Conservation (phyloP, 306 rosid species). For the Dalbergia oliveri region DNA sequence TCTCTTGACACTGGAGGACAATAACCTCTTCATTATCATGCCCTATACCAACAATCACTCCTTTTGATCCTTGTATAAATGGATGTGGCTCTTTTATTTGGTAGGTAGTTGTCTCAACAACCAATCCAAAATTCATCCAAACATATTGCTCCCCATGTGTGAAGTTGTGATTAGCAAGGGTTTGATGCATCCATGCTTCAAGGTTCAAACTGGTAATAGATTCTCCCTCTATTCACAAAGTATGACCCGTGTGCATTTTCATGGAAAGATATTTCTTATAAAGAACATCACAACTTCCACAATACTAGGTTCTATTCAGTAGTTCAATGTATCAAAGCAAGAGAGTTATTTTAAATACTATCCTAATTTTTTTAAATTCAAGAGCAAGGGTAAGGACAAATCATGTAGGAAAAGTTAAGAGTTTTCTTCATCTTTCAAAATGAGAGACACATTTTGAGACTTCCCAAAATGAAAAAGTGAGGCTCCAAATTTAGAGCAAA, state of each 20-base stretch:
- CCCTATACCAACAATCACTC: no score
- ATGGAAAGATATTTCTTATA: neutral
- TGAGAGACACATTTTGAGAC: neutral
- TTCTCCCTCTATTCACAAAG: neutral
- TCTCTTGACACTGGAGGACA: no score
- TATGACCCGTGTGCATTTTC: neutral
- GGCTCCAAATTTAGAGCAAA: neutral
- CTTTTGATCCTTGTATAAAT: no score
- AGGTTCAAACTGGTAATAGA: constrained; percentile 64
- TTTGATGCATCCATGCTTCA: constrained; percentile 81
- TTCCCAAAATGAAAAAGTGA: neutral
- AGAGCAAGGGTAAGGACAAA: neutral
- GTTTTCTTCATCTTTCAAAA: neutral
- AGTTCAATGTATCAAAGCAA: neutral
- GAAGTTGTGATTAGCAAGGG: constrained; percentile 81
- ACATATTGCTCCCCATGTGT: constrained; percentile 68
- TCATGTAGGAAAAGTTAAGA: neutral
- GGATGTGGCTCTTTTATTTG: no score
- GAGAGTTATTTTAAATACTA: neutral
- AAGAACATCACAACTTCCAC: neutral
- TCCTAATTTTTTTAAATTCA: neutral
- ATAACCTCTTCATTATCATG: no score
- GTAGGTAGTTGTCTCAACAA: neutral
- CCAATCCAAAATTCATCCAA: neutral
- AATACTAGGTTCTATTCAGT: neutral